Evolutionary conservation across 192 early-diverging fungal species (phyloP), one percentile per base, ranked within the genome.

Genomic region (Backusella luteola): DNA sequence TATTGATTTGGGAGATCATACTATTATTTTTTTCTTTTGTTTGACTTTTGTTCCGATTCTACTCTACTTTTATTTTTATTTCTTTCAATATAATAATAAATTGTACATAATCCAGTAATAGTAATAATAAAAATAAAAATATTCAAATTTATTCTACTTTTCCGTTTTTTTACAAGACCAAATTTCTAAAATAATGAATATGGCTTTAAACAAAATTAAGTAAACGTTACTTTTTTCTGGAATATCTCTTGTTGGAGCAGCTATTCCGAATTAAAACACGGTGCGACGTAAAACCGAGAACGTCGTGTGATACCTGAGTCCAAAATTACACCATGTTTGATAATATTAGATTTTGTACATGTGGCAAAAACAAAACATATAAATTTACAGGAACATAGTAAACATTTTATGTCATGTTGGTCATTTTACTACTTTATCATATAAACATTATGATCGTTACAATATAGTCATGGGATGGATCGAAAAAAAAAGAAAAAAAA

Each of bases 301-400:
- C 12, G 68, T 69, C 68, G 34, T 35, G 68, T 69, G 68, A 69
- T 69, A 69, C 68, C 23, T 69, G 34, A 35, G 38, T 69, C 68
- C 68, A 69, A 69, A 63, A 63, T 21, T 63, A 26, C 56, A 63
- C 23, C 56, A 63, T 63, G 56, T 63, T 63, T 63, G 19, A 63
- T 63, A 63, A 63, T 63, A 63, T 63, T 63, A 63, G 56, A 63
- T 63, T 29, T 23, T 63, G 56, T 69, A 69, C 68, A 38, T 69
- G 68, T 69, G 68, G 68, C 68, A 69, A 12, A 39, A 69, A 21
- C 68, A 63, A 63, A 56, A 63, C 21, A 63, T 59, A 9, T 59
- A 59, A 59, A 21, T 26, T 12, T 21, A 63, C 56, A 63, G 56
- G 56, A 63, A 63, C 56, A 2, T 63, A 63, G 32, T 26, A 59